These are phyloP conservation scores for Tolypocladium nubicola DNA, from an alignment of 2,329 filamentous ascomycete species.

Conservation along the genomic window DNA sequence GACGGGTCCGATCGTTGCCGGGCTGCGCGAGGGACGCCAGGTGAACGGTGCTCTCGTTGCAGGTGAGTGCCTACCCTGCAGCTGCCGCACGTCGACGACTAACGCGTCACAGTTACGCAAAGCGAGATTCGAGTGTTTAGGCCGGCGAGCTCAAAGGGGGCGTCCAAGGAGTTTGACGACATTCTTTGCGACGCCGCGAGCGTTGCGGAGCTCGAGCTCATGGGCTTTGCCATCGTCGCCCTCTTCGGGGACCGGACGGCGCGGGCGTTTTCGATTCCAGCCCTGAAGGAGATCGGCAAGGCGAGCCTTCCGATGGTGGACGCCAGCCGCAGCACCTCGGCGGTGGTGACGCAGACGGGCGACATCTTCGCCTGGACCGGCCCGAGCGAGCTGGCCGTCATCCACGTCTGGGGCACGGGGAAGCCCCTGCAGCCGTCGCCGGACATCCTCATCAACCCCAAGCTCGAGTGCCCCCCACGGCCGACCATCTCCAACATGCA, in stretches of 20 bases:
- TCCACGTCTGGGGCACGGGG: conserved; percentile 78
- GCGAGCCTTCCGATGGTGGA: conserved; percentile 62
- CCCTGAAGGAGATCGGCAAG: conserved; percentile 70
- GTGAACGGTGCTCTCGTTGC: conserved; percentile 74
- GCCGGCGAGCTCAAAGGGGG: conserved; percentile 77
- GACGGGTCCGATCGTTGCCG: conserved; percentile 63
- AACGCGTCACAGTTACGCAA: conserved; percentile 39
- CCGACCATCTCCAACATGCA: conserved; percentile 93
- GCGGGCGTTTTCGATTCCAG: conserved; percentile 78
- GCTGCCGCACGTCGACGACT: conserved; percentile 6
- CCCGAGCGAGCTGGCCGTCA: conserved; percentile 70
- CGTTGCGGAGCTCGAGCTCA: conserved; percentile 63
- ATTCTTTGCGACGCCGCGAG: conserved; percentile 70
- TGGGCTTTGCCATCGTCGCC: conserved; percentile 69
- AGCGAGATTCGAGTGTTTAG: conserved; percentile 82
- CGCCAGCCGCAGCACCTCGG: conserved; percentile 55
- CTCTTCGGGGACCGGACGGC: conserved; percentile 75
- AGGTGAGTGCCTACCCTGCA: conserved; percentile 34
- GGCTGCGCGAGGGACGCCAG: conserved; percentile 61
- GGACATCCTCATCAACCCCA: conserved; percentile 73
- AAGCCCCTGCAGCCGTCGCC: conserved; percentile 47
- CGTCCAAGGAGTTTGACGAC: conserved; percentile 80
- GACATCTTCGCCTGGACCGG: conserved; percentile 83
- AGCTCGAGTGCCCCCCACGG: conserved; percentile 61
- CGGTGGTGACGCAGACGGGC: conserved; percentile 65